Evolutionary conservation across 2,329 filamentous ascomycete genomes (phyloP), one percentile per base, ranked within the genome.

Genomic region (Tolypocladium pustulatum): DNA sequence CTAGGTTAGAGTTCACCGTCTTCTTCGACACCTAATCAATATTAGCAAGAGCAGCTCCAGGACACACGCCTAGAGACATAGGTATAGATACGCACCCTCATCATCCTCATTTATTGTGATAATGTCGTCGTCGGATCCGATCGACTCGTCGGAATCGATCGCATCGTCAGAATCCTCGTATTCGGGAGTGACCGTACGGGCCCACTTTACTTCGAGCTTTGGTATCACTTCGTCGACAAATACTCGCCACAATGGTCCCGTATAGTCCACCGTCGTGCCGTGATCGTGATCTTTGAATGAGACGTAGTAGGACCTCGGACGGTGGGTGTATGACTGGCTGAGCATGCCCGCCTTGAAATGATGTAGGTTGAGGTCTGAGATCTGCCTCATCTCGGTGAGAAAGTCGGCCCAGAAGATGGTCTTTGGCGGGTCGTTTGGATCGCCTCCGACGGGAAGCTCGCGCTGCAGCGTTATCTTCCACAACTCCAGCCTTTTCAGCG

Each of bases 401-500:
- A 80, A 69, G 4, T 62, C 61, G 1, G 61, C 58, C 78, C 77
- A 81, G n/a, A 73, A 63, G 57, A 70, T 75, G 56, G 62, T 40
- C 59, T 2, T 61, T 56, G 17, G 57, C 41, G 49, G 22, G 4
- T 49, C 40, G 38, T 13, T 43, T 1, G 57, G 37, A 5, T 56
- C 32, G 38, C 20, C 36, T 32, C 40, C 41, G 15, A 52, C 40
- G 1, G 65, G 62, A 0, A 65, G 46, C 4, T 41, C 55, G 36
- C 62, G 51, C 2, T 64, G 46, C 1, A 76, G 63, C 0, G 60
- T 70, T 22, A 81, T 64, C 52, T 74, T 78, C 67, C 79, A 78
- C 0, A 84, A 64, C 58, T 74, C 75, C 9, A 84, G 66, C 8
- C 64, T 64, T 10, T 71, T 66, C 1, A 85, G 70, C 0, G 73